These are phyloP conservation scores for Parafenestella ontariensis DNA, from an alignment of 2,329 filamentous ascomycete genomes.

Conservation along the genomic window DNA sequence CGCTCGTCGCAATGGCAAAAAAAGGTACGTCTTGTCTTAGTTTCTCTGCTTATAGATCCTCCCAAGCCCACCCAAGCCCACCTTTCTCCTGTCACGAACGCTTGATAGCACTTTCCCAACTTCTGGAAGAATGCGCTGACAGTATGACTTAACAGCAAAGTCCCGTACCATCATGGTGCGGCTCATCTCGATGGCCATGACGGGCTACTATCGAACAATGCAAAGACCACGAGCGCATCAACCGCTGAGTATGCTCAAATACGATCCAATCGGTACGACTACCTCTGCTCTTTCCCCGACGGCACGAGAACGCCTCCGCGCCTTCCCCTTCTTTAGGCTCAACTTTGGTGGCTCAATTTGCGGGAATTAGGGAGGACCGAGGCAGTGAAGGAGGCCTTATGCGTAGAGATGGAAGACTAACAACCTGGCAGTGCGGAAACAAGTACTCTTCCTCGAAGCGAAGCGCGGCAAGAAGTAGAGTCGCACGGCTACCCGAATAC, in stretches of 20 bases:
- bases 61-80: background rate
- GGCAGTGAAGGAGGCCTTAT: background rate
- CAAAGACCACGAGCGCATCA: constrained; percentile 79
- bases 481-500: background rate
- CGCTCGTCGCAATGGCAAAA: constrained; percentile 41
- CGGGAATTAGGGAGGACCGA: background rate
- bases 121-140: constrained; percentile 22
- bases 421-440: constrained; percentile 75
- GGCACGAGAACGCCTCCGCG: background rate
- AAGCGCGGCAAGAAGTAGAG: constrained; percentile 76
- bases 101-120: background rate
- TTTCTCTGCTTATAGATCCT: background rate
- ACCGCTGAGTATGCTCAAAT: constrained; percentile 97
- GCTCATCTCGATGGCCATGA: constrained; percentile 98
- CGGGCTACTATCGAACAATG: constrained; percentile 94
- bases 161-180: constrained; percentile 92
- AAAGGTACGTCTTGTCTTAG: constrained; percentile 35
- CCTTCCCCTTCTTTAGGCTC: background rate
- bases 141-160: constrained; percentile 68
- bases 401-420: constrained; percentile 17
- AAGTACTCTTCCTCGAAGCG: constrained; percentile 93
- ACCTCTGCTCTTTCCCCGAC: background rate
- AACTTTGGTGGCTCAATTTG: background rate
- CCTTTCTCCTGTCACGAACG: background rate
- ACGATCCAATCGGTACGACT: constrained; percentile 87